These are phyloP conservation scores for Hypoxylon sp. DNA, from an alignment of 2,329 filamentous ascomycete genomes.

Conservation along the genomic window DNA sequence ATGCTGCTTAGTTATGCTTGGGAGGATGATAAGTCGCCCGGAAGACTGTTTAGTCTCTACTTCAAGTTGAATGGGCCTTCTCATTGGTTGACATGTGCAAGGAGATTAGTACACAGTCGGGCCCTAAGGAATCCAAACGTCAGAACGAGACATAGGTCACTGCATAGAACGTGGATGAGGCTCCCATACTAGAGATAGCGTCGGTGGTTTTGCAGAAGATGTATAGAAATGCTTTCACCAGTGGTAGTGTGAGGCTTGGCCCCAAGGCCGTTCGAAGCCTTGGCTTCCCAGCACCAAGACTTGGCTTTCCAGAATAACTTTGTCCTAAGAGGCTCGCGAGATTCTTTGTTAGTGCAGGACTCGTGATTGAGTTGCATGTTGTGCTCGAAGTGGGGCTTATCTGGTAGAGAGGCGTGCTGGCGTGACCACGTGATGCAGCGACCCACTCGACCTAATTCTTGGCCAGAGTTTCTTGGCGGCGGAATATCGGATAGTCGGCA, in stretches of 20 bases:
- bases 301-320: constrained; percentile 26
- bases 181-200: constrained; percentile 32
- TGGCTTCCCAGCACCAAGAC: constrained; percentile 45
- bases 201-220: constrained; percentile 22
- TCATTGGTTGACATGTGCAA: constrained; percentile 25
- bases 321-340: constrained; percentile 19
- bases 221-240: constrained; percentile 10
- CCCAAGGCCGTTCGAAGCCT: constrained; percentile 40
- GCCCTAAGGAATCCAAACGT: constrained; percentile 39
- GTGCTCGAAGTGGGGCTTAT: constrained; percentile 13
- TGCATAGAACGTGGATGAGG: constrained; percentile 34
- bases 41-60: constrained; percentile 19
- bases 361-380: constrained; percentile 12
- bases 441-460: constrained; percentile 23
- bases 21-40: constrained; percentile 27
- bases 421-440: constrained; percentile 32
- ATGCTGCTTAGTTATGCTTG: constrained; percentile 24
- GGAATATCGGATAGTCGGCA: constrained; percentile 40
- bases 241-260: constrained; percentile 30
- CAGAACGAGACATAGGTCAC: constrained; percentile 20
- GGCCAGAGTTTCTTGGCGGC: constrained; percentile 31
- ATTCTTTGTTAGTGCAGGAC: constrained; percentile 7
- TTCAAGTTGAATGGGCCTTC: neutral
- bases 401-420: constrained; percentile 1
- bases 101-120: constrained; percentile 20